phyloP scores from a whole-genome alignment of 495 filamentous ascomycete species.

The Hypoxylon cercidicola region DNA sequence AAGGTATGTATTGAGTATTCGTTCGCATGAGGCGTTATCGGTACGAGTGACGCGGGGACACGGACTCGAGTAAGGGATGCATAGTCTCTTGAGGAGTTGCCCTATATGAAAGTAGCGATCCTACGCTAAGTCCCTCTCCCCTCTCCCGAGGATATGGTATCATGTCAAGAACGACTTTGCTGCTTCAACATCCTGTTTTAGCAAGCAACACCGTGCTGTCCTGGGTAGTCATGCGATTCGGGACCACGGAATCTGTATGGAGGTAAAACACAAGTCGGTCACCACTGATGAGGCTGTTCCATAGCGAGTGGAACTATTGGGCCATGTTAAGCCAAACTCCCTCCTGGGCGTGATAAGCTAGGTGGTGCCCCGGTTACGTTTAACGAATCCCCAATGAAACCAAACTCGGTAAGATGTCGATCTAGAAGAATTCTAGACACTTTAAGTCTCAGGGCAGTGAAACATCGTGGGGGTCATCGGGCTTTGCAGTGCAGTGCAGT shows the following conservation, averaged over 20 bases:
- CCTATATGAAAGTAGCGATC: constrained; percentile 30
- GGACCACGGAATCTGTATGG: constrained; percentile 14
- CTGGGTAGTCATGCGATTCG: constrained; percentile 5
- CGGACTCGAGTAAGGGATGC: constrained; percentile 20
- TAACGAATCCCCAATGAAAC: constrained; percentile 22
- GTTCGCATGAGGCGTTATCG: constrained; percentile 29
- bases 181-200: constrained; percentile 32
- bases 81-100: constrained; percentile 24
- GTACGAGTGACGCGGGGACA: constrained; percentile 13
- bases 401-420: constrained; percentile 27
- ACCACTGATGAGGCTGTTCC: constrained; percentile 15
- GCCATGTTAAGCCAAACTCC: constrained; percentile 16
- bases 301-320: constrained; percentile 15
- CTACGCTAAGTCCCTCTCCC: constrained; percentile 9
- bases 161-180: constrained; percentile 22
- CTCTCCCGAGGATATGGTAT: constrained; percentile 38
- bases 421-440: constrained; percentile 45
- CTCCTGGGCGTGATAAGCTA: constrained; percentile 30
- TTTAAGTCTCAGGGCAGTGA: constrained; percentile 30
- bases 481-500: constrained; percentile 15
- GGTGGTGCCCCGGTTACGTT: constrained; percentile 14
- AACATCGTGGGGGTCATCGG: constrained; percentile 39
- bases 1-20: constrained; percentile 16
- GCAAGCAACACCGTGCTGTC: constrained; percentile 20
- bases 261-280: constrained; percentile 19